Percentiles rank a stretch among this genome's conserved stretches.
Conservation (phyloP, 305 asterid genomes). For the Fraxinus angustifolia region DNA sequence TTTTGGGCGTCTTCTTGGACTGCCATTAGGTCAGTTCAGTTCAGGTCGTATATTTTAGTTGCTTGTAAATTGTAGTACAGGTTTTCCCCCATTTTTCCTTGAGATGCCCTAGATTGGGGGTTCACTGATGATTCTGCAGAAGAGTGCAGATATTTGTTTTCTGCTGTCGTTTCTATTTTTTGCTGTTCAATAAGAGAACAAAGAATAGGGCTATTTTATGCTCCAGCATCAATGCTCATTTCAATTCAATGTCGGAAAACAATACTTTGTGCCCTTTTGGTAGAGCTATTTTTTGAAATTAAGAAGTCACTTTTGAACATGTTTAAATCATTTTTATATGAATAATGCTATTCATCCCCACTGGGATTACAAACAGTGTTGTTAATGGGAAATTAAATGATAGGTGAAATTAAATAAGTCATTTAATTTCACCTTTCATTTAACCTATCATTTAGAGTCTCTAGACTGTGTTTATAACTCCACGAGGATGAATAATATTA, state of each 20-base stretch:
- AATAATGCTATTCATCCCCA: too few relatives aligned
- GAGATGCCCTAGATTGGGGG: constrained; percentile 44
- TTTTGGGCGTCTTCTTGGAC: constrained; percentile 23
- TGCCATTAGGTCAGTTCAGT: constrained; percentile 23
- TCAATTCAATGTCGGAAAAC: background rate
- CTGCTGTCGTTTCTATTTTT: constrained; percentile 23
- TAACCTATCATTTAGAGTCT: too few relatives aligned
- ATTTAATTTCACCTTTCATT: too few relatives aligned
- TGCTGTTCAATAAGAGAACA: constrained; percentile 31
- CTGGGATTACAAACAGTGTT: too few relatives aligned
- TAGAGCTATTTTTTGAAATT: background rate
- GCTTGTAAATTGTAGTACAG: constrained; percentile 73
- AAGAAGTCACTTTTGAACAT: background rate
- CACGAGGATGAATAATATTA: too few relatives aligned
- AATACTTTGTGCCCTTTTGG: background rate
- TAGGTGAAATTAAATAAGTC: too few relatives aligned
- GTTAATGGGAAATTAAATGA: too few relatives aligned
- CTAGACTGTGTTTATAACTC: too few relatives aligned
- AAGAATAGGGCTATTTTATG: constrained; percentile 11
- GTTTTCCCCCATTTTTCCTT: constrained; percentile 46
- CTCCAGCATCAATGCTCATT: background rate
- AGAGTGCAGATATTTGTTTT: constrained; percentile 52
- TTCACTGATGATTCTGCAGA: constrained; percentile 48
- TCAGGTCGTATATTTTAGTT: constrained; percentile 35
- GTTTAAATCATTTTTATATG: too few relatives aligned